Evolutionary conservation across 176 grass and related monocot genomes (phyloP).

Genomic region (Lolium multiflorum): DNA sequence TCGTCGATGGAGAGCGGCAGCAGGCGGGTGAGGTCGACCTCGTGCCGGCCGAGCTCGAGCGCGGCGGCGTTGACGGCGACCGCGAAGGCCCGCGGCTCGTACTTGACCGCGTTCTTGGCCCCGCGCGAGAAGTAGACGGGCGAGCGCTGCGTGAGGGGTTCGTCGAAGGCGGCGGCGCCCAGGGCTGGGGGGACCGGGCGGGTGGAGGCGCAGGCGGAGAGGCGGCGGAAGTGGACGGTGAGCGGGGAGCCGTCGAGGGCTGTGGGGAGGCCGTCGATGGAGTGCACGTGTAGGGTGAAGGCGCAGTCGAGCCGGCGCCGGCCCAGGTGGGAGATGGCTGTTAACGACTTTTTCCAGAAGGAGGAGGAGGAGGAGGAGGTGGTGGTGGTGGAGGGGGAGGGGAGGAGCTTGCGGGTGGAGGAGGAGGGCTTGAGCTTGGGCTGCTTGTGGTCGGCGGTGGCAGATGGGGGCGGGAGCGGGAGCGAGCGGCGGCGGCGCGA

Average conservation of each 20-base stretch:
- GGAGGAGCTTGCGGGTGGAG: slow-evolving; percentile 51
- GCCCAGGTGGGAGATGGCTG: slow-evolving; percentile 85
- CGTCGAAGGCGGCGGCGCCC: slow-evolving; percentile 70
- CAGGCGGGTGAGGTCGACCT: slow-evolving; percentile 77
- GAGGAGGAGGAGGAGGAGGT: slow-evolving; percentile 13
- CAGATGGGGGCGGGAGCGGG: slow-evolving; percentile 49
- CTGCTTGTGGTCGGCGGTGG: slow-evolving; percentile 25
- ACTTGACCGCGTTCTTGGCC: slow-evolving; percentile 61
- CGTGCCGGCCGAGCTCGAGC: slow-evolving; percentile 76
- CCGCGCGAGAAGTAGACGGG: slow-evolving; percentile 64
- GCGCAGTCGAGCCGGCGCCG: slow-evolving; percentile 82
- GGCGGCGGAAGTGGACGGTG: slow-evolving; percentile 71
- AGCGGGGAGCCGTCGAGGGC: slow-evolving; percentile 61
- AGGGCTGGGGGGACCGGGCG: slow-evolving; percentile 53
- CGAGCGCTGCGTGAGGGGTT: slow-evolving; percentile 69
- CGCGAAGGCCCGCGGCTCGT: slow-evolving; percentile 76
- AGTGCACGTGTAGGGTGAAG: slow-evolving; percentile 85
- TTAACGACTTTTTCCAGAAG: slow-evolving; percentile 72
- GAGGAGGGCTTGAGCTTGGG: slow-evolving; percentile 44
- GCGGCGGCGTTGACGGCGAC: slow-evolving; percentile 59
- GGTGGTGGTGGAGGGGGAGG: slow-evolving; percentile 30
- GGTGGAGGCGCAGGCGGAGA: slow-evolving; percentile 55
- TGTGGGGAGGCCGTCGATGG: slow-evolving; percentile 74
- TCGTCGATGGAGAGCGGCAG: slow-evolving; percentile 76
- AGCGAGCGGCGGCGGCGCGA: slow-evolving; percentile 61